Conservation (phyloP, 345 rosid species). For the Lepidium africanum region DNA sequence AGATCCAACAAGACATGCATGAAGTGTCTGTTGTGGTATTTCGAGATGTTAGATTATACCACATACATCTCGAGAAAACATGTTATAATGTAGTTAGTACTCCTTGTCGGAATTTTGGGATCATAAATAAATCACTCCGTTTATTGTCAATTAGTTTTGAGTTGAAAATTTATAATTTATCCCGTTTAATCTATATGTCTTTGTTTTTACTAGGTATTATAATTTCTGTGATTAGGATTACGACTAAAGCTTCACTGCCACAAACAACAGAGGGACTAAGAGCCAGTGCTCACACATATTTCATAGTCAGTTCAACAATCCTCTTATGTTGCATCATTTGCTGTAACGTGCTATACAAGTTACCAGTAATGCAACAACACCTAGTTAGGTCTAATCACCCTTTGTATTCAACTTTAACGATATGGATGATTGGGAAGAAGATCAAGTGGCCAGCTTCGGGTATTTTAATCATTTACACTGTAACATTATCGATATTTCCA, state of each 20-base stretch:
- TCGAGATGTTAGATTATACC: no score
- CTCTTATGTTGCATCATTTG: conserved; percentile 56
- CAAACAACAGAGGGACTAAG: conserved; percentile 61
- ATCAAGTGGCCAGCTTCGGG: conserved; percentile 54
- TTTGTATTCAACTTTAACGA: conserved; percentile 24
- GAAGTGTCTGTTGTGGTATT: no score
- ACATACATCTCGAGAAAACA: no score
- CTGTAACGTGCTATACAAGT: conserved; percentile 56
- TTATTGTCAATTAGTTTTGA: no score
- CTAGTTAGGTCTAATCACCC: conserved; percentile 24
- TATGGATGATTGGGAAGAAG: conserved; percentile 48
- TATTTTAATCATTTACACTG: conserved; percentile 50
- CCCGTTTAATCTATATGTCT: neutral
- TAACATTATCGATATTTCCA: conserved; percentile 79
- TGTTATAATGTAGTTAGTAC: no score
- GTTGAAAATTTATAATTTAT: no score
- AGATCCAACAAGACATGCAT: no score
- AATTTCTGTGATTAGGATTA: conserved; percentile 63
- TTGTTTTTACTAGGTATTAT: conserved; percentile 49
- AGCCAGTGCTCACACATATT: conserved; percentile 71
- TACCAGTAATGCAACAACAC: conserved; percentile 66
- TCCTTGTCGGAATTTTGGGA: no score
- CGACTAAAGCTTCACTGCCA: conserved; percentile 79
- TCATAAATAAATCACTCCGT: no score
- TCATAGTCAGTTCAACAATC: conserved; percentile 54